These are phyloP conservation scores for Psilocybe mexicana DNA, from an alignment of 1,284 basidiomycete species.

Conservation along the genomic window DNA sequence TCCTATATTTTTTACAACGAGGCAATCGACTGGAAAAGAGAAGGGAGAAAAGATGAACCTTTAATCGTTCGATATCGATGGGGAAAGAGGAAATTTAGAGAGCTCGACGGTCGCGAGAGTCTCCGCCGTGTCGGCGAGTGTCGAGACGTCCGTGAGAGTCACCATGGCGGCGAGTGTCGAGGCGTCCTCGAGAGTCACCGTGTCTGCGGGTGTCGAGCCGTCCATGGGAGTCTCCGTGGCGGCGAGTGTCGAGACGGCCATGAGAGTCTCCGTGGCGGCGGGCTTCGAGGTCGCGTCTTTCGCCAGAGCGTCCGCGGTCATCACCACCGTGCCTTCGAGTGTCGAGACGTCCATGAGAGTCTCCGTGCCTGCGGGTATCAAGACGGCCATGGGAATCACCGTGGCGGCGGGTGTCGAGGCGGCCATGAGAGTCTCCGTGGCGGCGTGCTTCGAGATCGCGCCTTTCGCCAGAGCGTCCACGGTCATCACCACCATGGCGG, in stretches of 20 bases:
- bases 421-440: slow-evolving; percentile 22
- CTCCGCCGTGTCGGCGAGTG: neutral
- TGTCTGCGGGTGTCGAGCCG: neutral
- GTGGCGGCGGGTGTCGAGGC: neutral
- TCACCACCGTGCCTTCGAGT: slow-evolving; percentile 11
- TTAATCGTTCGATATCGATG: neutral
- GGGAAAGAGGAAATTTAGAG: no score
- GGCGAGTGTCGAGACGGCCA: no score
- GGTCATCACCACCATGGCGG: slow-evolving; percentile 4
- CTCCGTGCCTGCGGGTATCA: neutral
- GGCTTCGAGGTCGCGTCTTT: slow-evolving; percentile 7
- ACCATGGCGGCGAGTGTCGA: slow-evolving; percentile 9
- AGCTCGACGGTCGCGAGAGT: no score
- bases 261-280: no score
- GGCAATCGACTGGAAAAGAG: neutral
- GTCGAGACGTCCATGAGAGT: no score
- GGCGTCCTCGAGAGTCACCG: no score
- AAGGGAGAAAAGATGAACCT: neutral
- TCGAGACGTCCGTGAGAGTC: slow-evolving; percentile 10
- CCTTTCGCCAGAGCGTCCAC: neutral
- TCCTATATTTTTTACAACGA: neutral
- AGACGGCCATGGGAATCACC: no score
- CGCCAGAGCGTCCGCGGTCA: neutral
- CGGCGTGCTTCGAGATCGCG: slow-evolving; percentile 22
- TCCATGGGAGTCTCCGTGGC: no score